Evolutionary conservation across 257 asterid species (phyloP), one percentile per base, ranked within the genome.

Genomic region (Lantana camara): DNA sequence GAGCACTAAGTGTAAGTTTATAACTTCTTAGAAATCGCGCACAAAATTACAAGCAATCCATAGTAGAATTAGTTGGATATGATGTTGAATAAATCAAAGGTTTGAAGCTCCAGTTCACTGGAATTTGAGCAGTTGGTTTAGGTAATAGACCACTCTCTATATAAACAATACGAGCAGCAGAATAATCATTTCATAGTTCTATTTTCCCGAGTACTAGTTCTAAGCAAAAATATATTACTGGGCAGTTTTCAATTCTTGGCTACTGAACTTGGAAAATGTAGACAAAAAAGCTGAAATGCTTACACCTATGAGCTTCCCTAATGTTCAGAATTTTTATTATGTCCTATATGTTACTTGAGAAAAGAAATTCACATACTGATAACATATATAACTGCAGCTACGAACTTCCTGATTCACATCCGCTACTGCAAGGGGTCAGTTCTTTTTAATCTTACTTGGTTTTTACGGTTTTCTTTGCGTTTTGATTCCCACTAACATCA

Each of bases 1-100:
- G 99, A 90, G 74, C 99, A 94, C 76, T 95, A 73, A 81, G 99
- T 94, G 99, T 94, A 78, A 84, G 94, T 74, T 57, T 30, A 21
- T 64, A 44, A 12, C 20, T 50, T 55, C 59, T 2, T 14, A 24
- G 32, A 27, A 19, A 37, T 11, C 11, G 46, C 16, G 46, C 3
- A 11, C 13, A 16, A 41, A 41, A 41, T 41, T 41, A 41, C 46
- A 11, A 41, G 46, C 16, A 41, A 11, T 12, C 11, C 16, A 41
- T 5, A 8, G 5, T 35, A 35, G 9, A n/a, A 4, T 35, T 35
- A 35, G 24, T 53, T 7, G 52, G 12, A 35, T n/a, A 22, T 68
- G 23, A 27, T 17, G 57, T 12, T 14, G 15, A 46, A 56, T 15
- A 17, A 19, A 61, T 17, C 34, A 37, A 27, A 47, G 22, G 17